A percentile compares a stretch with the other conserved stretches of the same genome.
Evolutionary conservation across 768 basidiomycete species (phyloP).

Genomic region (Arthromyces matolae): DNA sequence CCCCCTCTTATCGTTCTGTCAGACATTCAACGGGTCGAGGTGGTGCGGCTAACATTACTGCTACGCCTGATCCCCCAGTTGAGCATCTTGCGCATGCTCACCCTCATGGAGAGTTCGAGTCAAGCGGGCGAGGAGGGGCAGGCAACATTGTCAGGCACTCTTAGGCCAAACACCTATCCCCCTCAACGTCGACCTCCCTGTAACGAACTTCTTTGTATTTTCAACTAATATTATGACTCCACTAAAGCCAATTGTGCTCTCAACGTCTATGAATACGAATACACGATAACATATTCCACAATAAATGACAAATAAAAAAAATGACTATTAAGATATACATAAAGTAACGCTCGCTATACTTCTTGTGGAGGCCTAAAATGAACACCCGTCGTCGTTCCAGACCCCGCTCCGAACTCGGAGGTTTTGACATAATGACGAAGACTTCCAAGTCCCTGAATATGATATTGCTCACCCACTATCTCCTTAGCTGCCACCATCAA

Average conservation of each 20-base stretch:
- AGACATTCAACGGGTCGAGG: slow-evolving; percentile 71
- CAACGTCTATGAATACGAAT: no score
- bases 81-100: slow-evolving; percentile 25
- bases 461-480: slow-evolving; percentile 82
- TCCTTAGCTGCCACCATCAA: slow-evolving; percentile 83
- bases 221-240: neutral
- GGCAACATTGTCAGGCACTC: slow-evolving; percentile 45
- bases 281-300: no score
- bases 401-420: slow-evolving; percentile 3
- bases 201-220: no score
- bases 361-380: slow-evolving; percentile 9
- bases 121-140: slow-evolving; percentile 55
- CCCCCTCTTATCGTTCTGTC: slow-evolving; percentile 9
- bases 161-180: no score
- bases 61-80: slow-evolving; percentile 30
- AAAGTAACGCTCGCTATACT: neutral
- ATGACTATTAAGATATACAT: neutral
- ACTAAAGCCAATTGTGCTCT: no score
- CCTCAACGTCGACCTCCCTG: no score
- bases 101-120: slow-evolving; percentile 29
- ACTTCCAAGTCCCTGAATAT: slow-evolving; percentile 65
- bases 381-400: neutral
- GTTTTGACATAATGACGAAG: neutral
- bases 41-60: slow-evolving; percentile 60
- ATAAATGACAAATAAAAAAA: neutral